phyloP scores from a whole-genome alignment of 1,284 basidiomycete genomes.

The Porodaedalea pini region DNA sequence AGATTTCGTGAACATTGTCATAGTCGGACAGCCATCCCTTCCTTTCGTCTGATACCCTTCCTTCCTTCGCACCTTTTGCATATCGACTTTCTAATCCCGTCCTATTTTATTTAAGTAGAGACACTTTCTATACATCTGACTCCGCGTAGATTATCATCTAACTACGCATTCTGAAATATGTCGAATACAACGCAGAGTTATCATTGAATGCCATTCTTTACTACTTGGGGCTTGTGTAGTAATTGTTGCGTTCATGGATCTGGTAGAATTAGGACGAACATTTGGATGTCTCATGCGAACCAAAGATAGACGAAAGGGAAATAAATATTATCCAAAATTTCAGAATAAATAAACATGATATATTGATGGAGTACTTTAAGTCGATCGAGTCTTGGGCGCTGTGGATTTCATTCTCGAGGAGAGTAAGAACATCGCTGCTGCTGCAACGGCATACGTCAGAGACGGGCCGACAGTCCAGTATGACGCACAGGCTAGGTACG shows the following conservation, averaged over 20 bases:
- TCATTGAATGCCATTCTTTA: no score
- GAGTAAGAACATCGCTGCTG: slow-evolving; percentile 59
- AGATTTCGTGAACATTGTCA: background rate
- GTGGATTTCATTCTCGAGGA: slow-evolving; percentile 44
- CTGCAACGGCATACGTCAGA: slow-evolving; percentile 66
- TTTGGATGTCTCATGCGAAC: background rate
- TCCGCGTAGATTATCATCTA: no score
- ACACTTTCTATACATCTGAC: no score
- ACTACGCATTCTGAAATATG: no score
- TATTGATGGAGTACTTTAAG: no score
- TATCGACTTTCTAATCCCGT: background rate
- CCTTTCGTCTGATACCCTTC: background rate
- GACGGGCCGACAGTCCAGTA: slow-evolving; percentile 87
- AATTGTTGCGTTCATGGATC: background rate
- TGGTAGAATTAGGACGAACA: background rate
- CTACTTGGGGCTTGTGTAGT: no score
- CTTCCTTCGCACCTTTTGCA: background rate
- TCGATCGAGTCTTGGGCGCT: slow-evolving; percentile 33
- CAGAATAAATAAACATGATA: background rate
- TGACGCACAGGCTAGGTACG: slow-evolving; percentile 63
- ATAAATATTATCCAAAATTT: background rate
- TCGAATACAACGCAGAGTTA: no score
- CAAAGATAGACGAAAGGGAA: no score
- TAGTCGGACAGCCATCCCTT: no score
- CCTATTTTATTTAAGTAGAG: background rate